phyloP scores from a whole-genome alignment of 495 filamentous ascomycete species.

The Sabuloglossum arenarium region DNA sequence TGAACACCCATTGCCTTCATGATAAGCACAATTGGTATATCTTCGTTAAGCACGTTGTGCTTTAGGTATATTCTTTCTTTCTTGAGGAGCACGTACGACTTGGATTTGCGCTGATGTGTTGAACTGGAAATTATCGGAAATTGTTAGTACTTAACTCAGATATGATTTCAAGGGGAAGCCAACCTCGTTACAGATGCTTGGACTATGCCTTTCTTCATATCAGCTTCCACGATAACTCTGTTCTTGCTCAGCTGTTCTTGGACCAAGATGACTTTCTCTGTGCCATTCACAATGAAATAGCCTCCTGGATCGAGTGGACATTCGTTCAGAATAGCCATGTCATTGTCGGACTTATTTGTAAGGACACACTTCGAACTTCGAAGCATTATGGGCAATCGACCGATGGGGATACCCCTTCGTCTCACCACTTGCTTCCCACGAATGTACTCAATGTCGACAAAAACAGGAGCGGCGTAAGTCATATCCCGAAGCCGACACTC shows the following conservation, averaged over 20 bases:
- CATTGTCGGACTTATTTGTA: constrained; percentile 49
- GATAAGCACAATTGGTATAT: constrained; percentile 77
- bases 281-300: constrained; percentile 75
- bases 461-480: constrained; percentile 83
- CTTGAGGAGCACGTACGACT: constrained; percentile 83
- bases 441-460: constrained; percentile 72
- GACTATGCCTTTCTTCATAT: constrained; percentile 75
- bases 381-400: constrained; percentile 88
- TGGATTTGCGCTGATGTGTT: constrained; percentile 90
- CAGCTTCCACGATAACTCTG: constrained; percentile 86
- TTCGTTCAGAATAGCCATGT: constrained; percentile 79
- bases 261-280: constrained; percentile 93
- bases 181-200: constrained; percentile 82
- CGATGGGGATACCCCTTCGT: constrained; percentile 53
- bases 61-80: constrained; percentile 76
- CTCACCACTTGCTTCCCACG: constrained; percentile 50
- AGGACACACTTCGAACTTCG: constrained; percentile 84
- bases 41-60: constrained; percentile 83
- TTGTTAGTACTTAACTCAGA: background rate
- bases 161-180: background rate
- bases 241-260: constrained; percentile 99
- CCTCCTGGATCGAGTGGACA: constrained; percentile 91
- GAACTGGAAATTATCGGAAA: constrained; percentile 34
- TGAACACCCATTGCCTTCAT: constrained; percentile 88
- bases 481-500: constrained; percentile 91